These are phyloP conservation scores for Mycosphaerella arachidis DNA, from an alignment of 2,329 filamentous ascomycete genomes.

Conservation along the genomic window DNA sequence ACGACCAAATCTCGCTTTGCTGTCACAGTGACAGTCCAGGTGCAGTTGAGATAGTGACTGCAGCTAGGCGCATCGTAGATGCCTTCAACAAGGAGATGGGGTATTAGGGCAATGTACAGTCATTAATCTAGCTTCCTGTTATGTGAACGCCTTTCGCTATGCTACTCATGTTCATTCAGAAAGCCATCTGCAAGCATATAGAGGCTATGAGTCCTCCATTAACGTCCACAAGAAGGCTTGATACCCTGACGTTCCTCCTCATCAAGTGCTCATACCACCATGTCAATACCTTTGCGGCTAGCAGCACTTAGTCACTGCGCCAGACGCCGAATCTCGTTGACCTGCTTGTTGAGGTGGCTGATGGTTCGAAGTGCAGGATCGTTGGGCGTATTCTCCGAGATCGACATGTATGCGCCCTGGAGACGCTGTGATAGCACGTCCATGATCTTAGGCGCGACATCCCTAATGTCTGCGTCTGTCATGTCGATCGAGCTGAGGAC, in stretches of 20 bases:
- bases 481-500: constrained; percentile 52
- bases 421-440: constrained; percentile 55
- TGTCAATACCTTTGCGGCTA: constrained; percentile 7
- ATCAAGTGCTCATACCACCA: constrained; percentile 1
- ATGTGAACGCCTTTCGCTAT: neutral
- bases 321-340: constrained; percentile 22
- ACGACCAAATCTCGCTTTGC: constrained; percentile 39
- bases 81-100: constrained; percentile 36
- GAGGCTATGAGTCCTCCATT: neutral
- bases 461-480: constrained; percentile 45
- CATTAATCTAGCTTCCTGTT: neutral
- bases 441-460: constrained; percentile 57
- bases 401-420: constrained; percentile 53
- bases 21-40: constrained; percentile 45
- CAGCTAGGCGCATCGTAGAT: constrained; percentile 38
- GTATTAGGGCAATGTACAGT: constrained; percentile 7
- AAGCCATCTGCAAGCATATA: neutral
- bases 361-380: constrained; percentile 38
- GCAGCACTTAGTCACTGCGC: constrained; percentile 19
- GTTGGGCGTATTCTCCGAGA: constrained; percentile 51
- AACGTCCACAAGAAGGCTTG: neutral
- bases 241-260: neutral
- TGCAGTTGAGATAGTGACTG: constrained; percentile 41
- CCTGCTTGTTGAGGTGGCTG: constrained; percentile 27
- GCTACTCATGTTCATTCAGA: neutral